Conservation (phyloP, 495 filamentous ascomycete genomes). For the Filosporella fistucella region DNA sequence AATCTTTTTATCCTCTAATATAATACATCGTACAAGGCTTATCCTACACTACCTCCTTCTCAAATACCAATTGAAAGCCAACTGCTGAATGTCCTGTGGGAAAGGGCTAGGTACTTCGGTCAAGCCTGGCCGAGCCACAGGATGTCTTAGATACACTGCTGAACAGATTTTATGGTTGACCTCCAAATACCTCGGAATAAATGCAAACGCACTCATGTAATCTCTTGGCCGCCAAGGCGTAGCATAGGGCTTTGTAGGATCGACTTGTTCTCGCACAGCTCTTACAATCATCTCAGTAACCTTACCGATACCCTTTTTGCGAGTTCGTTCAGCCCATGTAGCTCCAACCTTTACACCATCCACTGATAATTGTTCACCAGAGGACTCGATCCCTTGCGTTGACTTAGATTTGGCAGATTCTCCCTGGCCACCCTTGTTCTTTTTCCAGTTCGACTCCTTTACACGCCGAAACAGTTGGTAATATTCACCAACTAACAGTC, state of each 20-base stretch:
- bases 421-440: too few species aligned
- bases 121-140: slow-evolving; percentile 81
- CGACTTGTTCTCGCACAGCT: too few species aligned
- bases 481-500: too few species aligned
- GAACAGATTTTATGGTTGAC: slow-evolving; percentile 95
- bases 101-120: slow-evolving; percentile 92
- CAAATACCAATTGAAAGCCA: slow-evolving; percentile 94
- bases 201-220: slow-evolving; percentile 88
- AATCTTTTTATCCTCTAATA: slow-evolving; percentile 15
- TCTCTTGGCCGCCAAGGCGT: slow-evolving; percentile 88
- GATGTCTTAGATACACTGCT: slow-evolving; percentile 92
- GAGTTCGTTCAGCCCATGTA: too few species aligned
- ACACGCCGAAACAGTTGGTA: too few species aligned
- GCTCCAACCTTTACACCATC: too few species aligned
- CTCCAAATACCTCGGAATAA: slow-evolving; percentile 92
- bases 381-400: too few species aligned
- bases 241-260: slow-evolving; percentile 65
- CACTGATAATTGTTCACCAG: too few species aligned
- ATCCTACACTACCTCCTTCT: slow-evolving; percentile 43
- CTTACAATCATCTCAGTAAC: too few species aligned
- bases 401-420: too few species aligned
- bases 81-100: slow-evolving; percentile 50
- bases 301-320: too few species aligned
- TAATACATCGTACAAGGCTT: slow-evolving; percentile 19
- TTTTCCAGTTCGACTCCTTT: too few species aligned